phyloP scores from a whole-genome alignment of 768 basidiomycete genomes.

The Phaffia tasmanica region DNA sequence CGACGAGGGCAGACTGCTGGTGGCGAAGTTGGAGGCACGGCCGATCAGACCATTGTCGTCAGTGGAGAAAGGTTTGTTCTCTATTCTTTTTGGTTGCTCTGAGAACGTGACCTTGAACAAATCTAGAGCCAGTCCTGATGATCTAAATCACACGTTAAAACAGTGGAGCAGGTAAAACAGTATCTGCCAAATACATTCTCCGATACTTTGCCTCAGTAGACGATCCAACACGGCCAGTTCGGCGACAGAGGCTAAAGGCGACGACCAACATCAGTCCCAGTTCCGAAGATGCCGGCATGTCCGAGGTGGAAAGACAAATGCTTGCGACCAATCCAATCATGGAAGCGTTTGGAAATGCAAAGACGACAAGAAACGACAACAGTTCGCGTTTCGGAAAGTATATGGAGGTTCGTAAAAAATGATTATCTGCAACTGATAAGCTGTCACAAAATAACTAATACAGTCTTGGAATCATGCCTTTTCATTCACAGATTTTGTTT shows the following conservation, averaged over 20 bases:
- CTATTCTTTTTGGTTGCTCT: not conserved
- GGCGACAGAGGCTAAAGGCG: slow-evolving; percentile 8
- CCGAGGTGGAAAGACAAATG: slow-evolving; percentile 93
- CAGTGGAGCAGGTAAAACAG: slow-evolving; percentile 98
- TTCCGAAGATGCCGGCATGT: slow-evolving; percentile 46
- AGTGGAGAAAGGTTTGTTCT: slow-evolving; percentile 78
- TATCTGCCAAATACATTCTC: slow-evolving; percentile 99
- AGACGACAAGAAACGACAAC: slow-evolving; percentile 98
- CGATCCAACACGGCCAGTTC: slow-evolving; percentile 51
- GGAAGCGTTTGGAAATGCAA: slow-evolving; percentile 97
- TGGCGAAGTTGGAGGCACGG: slow-evolving; percentile 49
- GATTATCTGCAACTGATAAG: no score
- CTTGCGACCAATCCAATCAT: slow-evolving; percentile 98
- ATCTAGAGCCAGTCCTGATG: not conserved
- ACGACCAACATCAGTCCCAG: slow-evolving; percentile 40
- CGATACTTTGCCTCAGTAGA: slow-evolving; percentile 97
- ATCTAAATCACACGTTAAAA: not conserved
- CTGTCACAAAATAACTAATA: no score
- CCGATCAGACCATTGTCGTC: slow-evolving; percentile 95
- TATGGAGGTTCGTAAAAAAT: slow-evolving; percentile 62
- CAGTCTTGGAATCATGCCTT: not conserved
- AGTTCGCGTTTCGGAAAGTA: slow-evolving; percentile 99
- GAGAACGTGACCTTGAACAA: not conserved
- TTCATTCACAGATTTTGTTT: slow-evolving; percentile 66
- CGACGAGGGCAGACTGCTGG: slow-evolving; percentile 45